Percentiles rank a stretch among this genome's conserved stretches.
These are phyloP conservation scores for Tilletia caries DNA, from an alignment of 1,284 basidiomycete species.

Conservation along the genomic window DNA sequence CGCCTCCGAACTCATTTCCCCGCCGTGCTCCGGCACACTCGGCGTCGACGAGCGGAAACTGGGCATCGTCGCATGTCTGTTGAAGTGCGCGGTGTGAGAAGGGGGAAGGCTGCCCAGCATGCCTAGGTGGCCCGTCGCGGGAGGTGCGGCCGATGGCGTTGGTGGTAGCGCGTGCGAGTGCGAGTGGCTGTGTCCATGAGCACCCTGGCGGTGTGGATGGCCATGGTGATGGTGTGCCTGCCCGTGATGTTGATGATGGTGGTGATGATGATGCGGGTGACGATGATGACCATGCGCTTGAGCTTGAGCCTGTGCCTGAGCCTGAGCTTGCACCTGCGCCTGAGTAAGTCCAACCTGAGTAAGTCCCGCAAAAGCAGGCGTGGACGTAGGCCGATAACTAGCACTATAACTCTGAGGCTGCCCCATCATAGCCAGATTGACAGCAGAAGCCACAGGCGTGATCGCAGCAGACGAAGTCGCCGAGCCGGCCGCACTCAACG, in stretches of 20 bases:
- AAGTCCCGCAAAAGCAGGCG: not conserved
- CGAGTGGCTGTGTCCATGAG: not conserved
- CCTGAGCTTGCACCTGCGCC: too few relatives aligned
- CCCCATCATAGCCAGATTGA: not conserved
- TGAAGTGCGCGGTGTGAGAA: conserved; percentile 18
- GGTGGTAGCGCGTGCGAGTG: not conserved
- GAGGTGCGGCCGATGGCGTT: not conserved
- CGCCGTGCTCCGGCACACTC: conserved; percentile 43
- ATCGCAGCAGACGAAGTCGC: not conserved
- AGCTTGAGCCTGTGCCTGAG: too few relatives aligned
- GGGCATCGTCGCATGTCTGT: conserved; percentile 38
- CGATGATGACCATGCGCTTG: conserved; percentile 5
- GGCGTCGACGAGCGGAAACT: conserved; percentile 36
- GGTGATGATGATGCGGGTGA: conserved; percentile 16
- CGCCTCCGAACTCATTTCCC: conserved; percentile 34
- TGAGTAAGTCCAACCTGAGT: not conserved
- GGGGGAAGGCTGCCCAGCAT: conserved; percentile 12
- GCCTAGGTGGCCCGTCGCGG: not conserved
- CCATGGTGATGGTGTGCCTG: conserved; percentile 21
- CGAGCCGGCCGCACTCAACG: not conserved
- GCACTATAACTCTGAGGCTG: conserved; percentile 7
- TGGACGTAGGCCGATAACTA: not conserved
- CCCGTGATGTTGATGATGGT: conserved; percentile 18
- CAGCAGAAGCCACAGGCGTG: not conserved
- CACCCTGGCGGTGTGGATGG: conserved; percentile 12